Conservation (phyloP, 257 asterid genomes). For the Solanum pennellii region DNA sequence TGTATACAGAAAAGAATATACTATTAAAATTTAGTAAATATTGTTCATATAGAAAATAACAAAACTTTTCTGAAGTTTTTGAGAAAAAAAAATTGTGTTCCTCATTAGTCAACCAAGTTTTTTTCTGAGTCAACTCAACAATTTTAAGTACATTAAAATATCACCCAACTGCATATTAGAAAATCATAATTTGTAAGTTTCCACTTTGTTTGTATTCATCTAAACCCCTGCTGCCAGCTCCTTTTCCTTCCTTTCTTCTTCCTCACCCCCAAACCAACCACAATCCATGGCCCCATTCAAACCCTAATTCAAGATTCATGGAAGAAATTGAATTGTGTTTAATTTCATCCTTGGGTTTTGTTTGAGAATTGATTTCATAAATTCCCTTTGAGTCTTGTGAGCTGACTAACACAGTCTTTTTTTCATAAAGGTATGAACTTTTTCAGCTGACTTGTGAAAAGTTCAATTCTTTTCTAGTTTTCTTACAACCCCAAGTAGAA, state of each 20-base stretch:
- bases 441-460: background rate
- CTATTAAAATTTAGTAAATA: background rate
- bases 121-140: background rate
- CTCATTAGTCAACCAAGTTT: background rate
- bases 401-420: background rate
- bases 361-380: background rate
- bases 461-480: background rate
- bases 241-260: background rate
- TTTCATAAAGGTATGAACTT: background rate
- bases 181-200: slow-evolving; percentile 1
- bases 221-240: slow-evolving; percentile 7
- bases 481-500: background rate
- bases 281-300: background rate
- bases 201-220: background rate
- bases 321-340: background rate
- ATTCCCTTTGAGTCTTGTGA: background rate
- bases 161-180: background rate
- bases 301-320: background rate
- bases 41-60: background rate
- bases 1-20: background rate
- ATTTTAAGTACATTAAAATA: background rate
- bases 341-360: background rate
- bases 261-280: background rate
- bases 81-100: background rate
- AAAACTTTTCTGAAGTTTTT: background rate